Evolutionary conservation across 1,139 yeast genomes (phyloP).

Genomic region (Kluyveromyces sp.): DNA sequence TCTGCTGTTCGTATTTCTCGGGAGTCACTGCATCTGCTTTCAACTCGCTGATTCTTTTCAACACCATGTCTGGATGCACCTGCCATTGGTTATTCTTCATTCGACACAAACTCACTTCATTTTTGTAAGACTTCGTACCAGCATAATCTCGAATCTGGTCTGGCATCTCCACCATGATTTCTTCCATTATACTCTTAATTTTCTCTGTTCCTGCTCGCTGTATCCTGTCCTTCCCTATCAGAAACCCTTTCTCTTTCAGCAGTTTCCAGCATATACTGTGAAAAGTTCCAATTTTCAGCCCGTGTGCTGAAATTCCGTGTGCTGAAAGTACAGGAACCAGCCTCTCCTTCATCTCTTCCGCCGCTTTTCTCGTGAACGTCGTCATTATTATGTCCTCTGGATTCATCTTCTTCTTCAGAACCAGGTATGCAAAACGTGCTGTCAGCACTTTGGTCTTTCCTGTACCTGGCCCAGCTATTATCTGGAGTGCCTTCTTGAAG

Average conservation of each 20-base stretch:
- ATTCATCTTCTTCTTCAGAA: conserved; percentile 42
- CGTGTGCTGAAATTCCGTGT: conserved; percentile 35
- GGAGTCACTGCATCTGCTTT: conserved; percentile 45
- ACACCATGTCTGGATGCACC: conserved; percentile 34
- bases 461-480: conserved; percentile 90
- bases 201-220: conserved; percentile 64
- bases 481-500: conserved; percentile 52
- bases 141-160: conserved; percentile 31
- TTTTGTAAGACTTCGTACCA: conserved; percentile 16
- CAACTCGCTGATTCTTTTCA: conserved; percentile 43
- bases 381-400: conserved; percentile 71
- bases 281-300: conserved; percentile 72
- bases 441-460: conserved; percentile 81
- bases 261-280: conserved; percentile 70
- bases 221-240: conserved; percentile 40
- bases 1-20: conserved; percentile 32
- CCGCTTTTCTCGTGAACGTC: conserved; percentile 88
- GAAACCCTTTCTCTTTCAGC: conserved; percentile 48
- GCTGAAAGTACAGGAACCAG: conserved; percentile 38
- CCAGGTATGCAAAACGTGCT: conserved; percentile 65
- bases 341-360: conserved; percentile 71
- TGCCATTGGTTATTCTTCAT: conserved; percentile 27
- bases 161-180: conserved; percentile 36
- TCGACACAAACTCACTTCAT: conserved; percentile 28
- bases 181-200: conserved; percentile 42